Conservation (phyloP, 768 basidiomycete species). For the Pulveroboletus sp. region DNA sequence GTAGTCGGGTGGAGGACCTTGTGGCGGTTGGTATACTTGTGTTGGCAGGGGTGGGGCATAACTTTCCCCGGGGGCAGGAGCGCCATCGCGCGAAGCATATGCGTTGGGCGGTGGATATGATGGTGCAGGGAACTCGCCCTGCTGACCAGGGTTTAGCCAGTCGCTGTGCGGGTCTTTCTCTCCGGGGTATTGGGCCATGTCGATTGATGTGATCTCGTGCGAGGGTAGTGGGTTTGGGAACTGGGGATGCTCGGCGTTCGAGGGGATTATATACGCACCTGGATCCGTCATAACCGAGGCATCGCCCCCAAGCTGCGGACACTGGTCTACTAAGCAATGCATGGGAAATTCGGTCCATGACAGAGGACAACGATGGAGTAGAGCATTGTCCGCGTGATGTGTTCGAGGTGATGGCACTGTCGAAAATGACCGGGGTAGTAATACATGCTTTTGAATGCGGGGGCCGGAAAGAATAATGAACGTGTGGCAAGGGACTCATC, state of each 20-base stretch:
- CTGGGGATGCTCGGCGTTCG: no score
- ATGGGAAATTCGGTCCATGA: not conserved
- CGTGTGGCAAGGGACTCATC: not conserved
- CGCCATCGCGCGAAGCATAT: constrained; percentile 10
- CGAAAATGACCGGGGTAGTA: not conserved
- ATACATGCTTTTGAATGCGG: constrained; percentile 14
- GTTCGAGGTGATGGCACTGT: constrained; percentile 5
- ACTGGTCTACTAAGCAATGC: not conserved
- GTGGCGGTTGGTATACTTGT: constrained; percentile 8
- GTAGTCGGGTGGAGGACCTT: constrained; percentile 14
- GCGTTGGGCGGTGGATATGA: constrained; percentile 10
- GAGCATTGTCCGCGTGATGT: not conserved
- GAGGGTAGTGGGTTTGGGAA: no score
- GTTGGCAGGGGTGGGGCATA: not conserved
- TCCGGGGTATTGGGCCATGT: constrained; percentile 22
- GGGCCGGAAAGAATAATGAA: constrained; percentile 10
- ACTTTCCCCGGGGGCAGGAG: not conserved
- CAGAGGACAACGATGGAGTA: not conserved
- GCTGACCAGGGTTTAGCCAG: constrained; percentile 10
- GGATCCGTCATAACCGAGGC: not conserved
- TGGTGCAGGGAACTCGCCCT: constrained; percentile 4
- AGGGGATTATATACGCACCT: not conserved
- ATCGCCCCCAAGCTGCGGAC: not conserved
- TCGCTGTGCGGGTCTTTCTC: constrained; percentile 22
- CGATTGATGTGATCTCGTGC: not conserved